Base-by-base conservation (phyloP, 148 eudicot genomes). In the Dysphania ambrosioides region DNA sequence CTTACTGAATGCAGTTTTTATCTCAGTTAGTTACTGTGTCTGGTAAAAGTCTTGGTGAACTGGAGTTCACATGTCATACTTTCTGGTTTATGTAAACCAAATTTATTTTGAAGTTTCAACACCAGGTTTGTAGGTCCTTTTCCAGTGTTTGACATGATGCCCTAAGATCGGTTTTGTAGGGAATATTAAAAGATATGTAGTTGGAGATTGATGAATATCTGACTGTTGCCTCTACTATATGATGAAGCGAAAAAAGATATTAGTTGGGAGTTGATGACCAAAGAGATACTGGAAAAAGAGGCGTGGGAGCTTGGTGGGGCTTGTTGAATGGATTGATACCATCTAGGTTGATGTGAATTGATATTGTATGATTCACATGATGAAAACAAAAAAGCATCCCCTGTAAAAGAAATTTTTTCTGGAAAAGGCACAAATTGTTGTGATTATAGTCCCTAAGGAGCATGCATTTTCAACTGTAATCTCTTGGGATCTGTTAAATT, bases 241-340 rank as follows among this genome's bases (percentile, higher is more conserved):
- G 18, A 26, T 73, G 13, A 30, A 35, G 38, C 59, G 74, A 31
- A 57, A 34, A 68, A 18, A 16, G 11, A 15, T 56, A 6, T 36
- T 29, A 63, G 72, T 53, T 4, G 12, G 21, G 34, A 24, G 6
- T 24, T 66, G 29, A 55, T 12, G 40, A 26, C 19, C 49, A 8
- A 66, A 66, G 47, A 47, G 49, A 41, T 24, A 40, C 24, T 53
- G 12, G 41, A 32, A 75, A 53, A 27, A 69, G 60, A 75, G 72
- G 82, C 72, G 71, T 70, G 82, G 67, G 32, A 71, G 42, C 67
- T 51, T 71, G 56, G 79, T 80, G 65, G 82, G 79, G 75, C 32
- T 19, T 47, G 26, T 41, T 26, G 62, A 53, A 55, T 70, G 55
- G 71, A 63, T 63, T 70, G 71, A 23, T 55, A 70, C 58, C 27